Conservation (phyloP, 345 rosid genomes). For the Jatropha curcas region DNA sequence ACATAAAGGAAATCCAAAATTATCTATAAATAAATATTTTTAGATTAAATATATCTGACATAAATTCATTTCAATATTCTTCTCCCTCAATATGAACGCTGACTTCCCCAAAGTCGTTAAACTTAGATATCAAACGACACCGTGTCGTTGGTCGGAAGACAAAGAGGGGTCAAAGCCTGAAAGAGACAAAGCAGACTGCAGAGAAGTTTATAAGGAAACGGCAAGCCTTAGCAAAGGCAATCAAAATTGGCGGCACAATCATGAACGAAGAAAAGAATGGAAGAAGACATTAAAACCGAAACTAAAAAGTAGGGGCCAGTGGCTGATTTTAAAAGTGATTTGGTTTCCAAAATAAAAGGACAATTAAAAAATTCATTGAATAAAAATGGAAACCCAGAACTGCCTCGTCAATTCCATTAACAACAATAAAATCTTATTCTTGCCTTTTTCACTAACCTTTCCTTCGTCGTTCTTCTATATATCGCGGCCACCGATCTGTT, state of each 20-base stretch:
- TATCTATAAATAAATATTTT: too few species aligned
- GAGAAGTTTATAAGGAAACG: not conserved
- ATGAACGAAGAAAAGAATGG: too few species aligned
- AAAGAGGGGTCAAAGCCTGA: too few species aligned
- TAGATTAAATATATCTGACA: too few species aligned
- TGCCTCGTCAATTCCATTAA: not conserved
- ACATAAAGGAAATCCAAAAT: too few species aligned
- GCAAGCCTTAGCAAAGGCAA: not conserved
- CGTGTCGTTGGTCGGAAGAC: not conserved
- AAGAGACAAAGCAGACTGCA: too few species aligned
- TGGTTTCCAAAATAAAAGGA: not conserved
- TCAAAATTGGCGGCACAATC: constrained; percentile 16
- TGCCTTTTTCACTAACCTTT: not conserved
- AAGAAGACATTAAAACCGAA: not conserved
- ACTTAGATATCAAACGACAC: not conserved
- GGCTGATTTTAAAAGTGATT: not conserved
- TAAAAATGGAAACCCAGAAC: constrained; percentile 5
- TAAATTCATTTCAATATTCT: too few species aligned
- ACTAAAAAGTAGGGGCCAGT: constrained; percentile 8
- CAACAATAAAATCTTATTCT: not conserved
- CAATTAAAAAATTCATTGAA: not conserved
- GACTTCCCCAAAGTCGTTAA: not conserved
- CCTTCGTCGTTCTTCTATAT: not conserved
- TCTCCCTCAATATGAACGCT: too few species aligned
- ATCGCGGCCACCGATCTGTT: not conserved